A percentile compares a stretch with the other conserved stretches of the same genome.
Evolutionary conservation across 495 filamentous ascomycete genomes (phyloP).

Genomic region (Aspergillus egyptiacus): DNA sequence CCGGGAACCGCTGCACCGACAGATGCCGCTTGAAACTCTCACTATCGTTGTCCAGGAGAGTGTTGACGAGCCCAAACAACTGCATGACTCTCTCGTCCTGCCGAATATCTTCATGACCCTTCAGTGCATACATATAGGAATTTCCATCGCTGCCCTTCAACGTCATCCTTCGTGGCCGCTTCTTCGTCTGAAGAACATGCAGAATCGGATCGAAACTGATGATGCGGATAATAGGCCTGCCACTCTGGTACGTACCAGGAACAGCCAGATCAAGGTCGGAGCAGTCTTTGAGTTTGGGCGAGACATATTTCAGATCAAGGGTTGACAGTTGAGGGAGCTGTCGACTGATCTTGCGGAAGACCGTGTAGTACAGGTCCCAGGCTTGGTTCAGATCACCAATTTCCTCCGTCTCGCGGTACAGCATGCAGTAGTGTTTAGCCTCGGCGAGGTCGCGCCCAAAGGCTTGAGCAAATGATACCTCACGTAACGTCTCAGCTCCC

Average conservation of each 20-base stretch:
- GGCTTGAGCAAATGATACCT: slow-evolving; percentile 96
- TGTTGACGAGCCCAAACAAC: slow-evolving; percentile 93
- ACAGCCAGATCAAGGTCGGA: slow-evolving; percentile 83
- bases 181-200: slow-evolving; percentile 93
- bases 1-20: slow-evolving; percentile 89
- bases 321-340: slow-evolving; percentile 87
- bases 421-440: slow-evolving; percentile 87
- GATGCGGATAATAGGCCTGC: slow-evolving; percentile 79
- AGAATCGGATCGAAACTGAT: slow-evolving; percentile 82
- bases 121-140: slow-evolving; percentile 79
- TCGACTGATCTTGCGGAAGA: slow-evolving; percentile 89
- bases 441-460: slow-evolving; percentile 94
- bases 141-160: slow-evolving; percentile 83
- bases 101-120: slow-evolving; percentile 96
- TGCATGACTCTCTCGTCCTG: slow-evolving; percentile 99
- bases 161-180: slow-evolving; percentile 83
- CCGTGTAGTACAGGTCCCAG: slow-evolving; percentile 98
- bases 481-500: slow-evolving; percentile 85
- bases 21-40: slow-evolving; percentile 96
- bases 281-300: slow-evolving; percentile 79
- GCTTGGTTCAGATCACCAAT: slow-evolving; percentile 93
- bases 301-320: slow-evolving; percentile 94
- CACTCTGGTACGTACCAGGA: slow-evolving; percentile 87
- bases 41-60: slow-evolving; percentile 80
- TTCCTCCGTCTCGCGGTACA: slow-evolving; percentile 81